Evolutionary conservation across 164 flowering plant species (phyloP).

Genomic region (Berberis vulgaris): DNA sequence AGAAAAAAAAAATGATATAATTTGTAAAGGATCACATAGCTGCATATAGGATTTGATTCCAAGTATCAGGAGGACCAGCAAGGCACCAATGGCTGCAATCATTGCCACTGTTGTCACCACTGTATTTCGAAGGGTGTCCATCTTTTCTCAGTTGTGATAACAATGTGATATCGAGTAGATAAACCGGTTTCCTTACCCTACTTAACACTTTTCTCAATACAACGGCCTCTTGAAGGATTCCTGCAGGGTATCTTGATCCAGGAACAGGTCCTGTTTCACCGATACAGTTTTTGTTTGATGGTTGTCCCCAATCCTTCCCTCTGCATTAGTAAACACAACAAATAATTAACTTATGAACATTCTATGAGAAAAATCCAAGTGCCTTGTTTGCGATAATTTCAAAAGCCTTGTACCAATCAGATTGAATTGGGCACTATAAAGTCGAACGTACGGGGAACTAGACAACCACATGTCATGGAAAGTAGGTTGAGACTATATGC

Average conservation of each 20-base stretch:
- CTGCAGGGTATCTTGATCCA: conserved; percentile 68
- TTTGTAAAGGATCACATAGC: conserved; percentile 10
- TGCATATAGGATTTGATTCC: conserved; percentile 79
- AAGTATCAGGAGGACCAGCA: conserved; percentile 81
- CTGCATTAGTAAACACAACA: conserved; percentile 19
- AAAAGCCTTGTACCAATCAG: no score
- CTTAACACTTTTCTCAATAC: conserved; percentile 47
- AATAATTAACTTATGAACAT: no score
- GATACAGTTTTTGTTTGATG: conserved; percentile 33
- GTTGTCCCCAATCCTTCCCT: conserved; percentile 55
- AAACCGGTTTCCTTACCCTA: conserved; percentile 41
- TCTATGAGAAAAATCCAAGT: no score
- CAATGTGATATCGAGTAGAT: conserved; percentile 60
- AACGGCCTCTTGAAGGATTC: conserved; percentile 33
- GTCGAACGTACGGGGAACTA: no score
- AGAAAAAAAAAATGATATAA: no score
- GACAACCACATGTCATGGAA: no score
- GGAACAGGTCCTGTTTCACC: conserved; percentile 48
- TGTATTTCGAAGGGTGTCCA: conserved; percentile 60
- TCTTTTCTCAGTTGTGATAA: conserved; percentile 81
- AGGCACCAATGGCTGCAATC: conserved; percentile 96
- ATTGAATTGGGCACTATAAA: no score
- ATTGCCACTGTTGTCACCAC: conserved; percentile 28
- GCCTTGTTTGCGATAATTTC: no score
- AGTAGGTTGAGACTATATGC: no score